Base-by-base conservation (phyloP, 495 filamentous ascomycete genomes). In the Penicillium salamii region DNA sequence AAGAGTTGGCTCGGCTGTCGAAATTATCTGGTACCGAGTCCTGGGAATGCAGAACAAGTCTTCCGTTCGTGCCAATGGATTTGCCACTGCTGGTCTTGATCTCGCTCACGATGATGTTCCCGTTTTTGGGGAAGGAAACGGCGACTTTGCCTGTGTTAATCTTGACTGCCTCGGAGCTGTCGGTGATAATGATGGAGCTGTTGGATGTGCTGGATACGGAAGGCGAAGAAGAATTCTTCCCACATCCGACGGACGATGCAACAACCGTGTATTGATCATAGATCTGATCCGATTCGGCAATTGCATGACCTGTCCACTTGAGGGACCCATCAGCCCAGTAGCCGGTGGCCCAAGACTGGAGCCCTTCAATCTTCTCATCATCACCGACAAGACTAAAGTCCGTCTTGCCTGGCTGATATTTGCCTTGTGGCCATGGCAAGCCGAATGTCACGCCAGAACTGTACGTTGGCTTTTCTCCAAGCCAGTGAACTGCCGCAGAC, bases 271-370 rank as follows among this genome's bases (percentile, higher is more conserved):
- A 54, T 23, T 54, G 48, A 11, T 34, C 23, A 24, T 47, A 23
- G 7, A 42, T 46, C 15, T 31, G 34, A 15, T 54, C 49, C 4
- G 55, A 46, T 21, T 46, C 21, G 7, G 61, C 53, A 23, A 77
- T 45, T 12, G 74, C 70, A 46, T 75, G 71, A 0, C 65, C 70
- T 2, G 69, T 72, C 74, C 74, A 77, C 61, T 77, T 77, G 34
- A 74, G 63, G 5, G 70, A 70, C 21, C 65, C 69, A 51, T 77
- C 74, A 7, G 64, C 61, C 74, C 74, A 77, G 43, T 69, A 69
- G 1, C 65, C 70, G 1, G 62, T 74, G 7, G 67, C 55, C 71
- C 73, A 74, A 2, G 70, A 71, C 44, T 74, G 64, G 7, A 75
- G 49, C 5, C 55, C 17, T 57, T 37, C 20, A 2, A 7, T 35